phyloP scores from a whole-genome alignment of 768 basidiomycete species.

The Lactifluus pinguis region DNA sequence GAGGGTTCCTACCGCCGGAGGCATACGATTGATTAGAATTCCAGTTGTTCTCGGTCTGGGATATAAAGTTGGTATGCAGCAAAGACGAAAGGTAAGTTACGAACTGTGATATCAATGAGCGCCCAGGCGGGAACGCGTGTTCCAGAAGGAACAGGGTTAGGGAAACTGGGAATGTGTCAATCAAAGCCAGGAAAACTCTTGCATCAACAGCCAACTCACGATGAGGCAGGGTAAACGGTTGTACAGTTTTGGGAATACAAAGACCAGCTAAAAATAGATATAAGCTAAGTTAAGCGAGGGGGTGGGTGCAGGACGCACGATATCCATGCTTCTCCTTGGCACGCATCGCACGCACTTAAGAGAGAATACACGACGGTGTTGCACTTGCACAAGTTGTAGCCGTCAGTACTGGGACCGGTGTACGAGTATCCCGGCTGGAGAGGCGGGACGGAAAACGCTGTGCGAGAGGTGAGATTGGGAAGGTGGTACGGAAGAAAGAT shows the following conservation, averaged over 20 bases:
- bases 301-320: background rate
- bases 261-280: background rate
- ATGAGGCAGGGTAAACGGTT: background rate
- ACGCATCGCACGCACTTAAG: constrained; percentile 13
- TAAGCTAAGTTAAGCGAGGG: background rate
- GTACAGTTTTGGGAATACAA: constrained; percentile 1
- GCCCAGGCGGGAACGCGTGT: constrained; percentile 4
- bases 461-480: background rate
- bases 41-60: background rate
- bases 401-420: background rate
- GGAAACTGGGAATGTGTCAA: background rate
- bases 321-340: background rate
- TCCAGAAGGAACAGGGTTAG: constrained; percentile 1
- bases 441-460: background rate
- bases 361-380: constrained; percentile 5
- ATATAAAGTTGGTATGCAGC: background rate
- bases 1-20: background rate
- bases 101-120: constrained; percentile 1
- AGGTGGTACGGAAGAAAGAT: background rate
- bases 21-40: background rate
- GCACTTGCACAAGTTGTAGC: constrained; percentile 6
- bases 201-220: background rate
- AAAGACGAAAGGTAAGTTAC: background rate
- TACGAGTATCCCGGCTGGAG: background rate
- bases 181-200: background rate